Evolutionary conservation across 441 rosid species (phyloP), one percentile per base, ranked within the genome.

Genomic region (Pelargonium myrrhifolium): DNA sequence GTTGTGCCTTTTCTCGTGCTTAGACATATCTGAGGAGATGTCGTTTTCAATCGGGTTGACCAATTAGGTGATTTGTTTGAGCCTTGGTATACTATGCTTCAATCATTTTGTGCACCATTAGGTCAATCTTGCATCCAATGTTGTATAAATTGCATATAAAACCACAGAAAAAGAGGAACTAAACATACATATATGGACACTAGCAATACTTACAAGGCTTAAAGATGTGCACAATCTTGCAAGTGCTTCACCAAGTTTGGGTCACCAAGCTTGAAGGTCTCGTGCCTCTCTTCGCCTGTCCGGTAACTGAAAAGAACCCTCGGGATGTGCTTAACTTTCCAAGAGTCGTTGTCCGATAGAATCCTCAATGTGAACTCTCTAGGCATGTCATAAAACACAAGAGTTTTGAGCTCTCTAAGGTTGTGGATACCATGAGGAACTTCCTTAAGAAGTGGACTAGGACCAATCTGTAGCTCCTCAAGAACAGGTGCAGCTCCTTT

Each of bases 401-500:
- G 62, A 11, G 17, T 2, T 28, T 62, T 62, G n/a, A 69, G 66
- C 26, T 47, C 35, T 49, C 18, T 45, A 24, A 69, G 37, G 45
- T 59, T 17, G 0, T 69, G 43, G 12, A 69, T 69, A 15, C 73
- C 63, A 1, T 66, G 22, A 5, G 72, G 72, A 20, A 62, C 60
- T 55, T 69, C 56, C 9, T 62, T 15, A 56, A 31, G 35, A 31
- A 31, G 39, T 55, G 51, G 64, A 39, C 60, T 17, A 12, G 65
- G 51, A 15, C 65, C 40, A 12, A 68, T 21, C 9, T 9, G 12
- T n/a, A 68, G 31, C 51, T 58, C 35, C 35, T 68, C 55, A 39
- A 68, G 71, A 59, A 43, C n/a, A 10, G 71, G 71, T 18, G 60
- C 39, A 21, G 71, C 71, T 56, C 49, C 65, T 39, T 68, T 20